Evolutionary conservation across 2,329 filamentous ascomycete species (phyloP).

Genomic region (Hypoxylon sp.): DNA sequence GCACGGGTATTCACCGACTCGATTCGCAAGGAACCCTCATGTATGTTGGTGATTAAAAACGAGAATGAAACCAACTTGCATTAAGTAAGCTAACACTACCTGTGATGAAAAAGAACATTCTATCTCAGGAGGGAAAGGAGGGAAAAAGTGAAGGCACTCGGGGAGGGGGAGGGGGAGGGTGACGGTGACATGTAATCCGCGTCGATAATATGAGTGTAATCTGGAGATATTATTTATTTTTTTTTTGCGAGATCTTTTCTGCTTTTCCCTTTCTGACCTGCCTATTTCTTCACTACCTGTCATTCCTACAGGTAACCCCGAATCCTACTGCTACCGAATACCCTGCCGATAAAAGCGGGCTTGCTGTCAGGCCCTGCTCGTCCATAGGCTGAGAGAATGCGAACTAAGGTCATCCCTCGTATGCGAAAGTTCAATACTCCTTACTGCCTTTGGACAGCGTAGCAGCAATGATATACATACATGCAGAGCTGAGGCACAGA

Average conservation of each 20-base stretch:
- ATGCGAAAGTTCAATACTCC: conserved; percentile 28
- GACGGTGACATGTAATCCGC: conserved; percentile 17
- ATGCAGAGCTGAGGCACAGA: conserved; percentile 21
- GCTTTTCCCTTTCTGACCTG: conserved; percentile 21
- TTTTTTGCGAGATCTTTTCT: conserved; percentile 5
- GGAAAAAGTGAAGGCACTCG: neutral
- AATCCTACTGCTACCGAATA: conserved; percentile 33
- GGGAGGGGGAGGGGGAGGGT: conserved; percentile 8
- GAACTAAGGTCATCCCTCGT: conserved; percentile 32
- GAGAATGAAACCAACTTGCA: conserved; percentile 23
- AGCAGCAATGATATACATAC: conserved; percentile 26
- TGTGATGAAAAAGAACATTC: conserved; percentile 11
- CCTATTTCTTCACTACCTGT: conserved; percentile 33
- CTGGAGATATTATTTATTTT: conserved; percentile 30
- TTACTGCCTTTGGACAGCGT: conserved; percentile 21
- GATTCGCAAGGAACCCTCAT: conserved; percentile 6
- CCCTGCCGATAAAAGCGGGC: conserved; percentile 32
- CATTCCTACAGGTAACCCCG: conserved; percentile 22
- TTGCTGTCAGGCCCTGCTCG: conserved; percentile 3
- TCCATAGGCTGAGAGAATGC: conserved; percentile 26
- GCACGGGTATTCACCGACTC: conserved; percentile 6
- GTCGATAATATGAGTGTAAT: conserved; percentile 14
- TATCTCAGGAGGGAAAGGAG: conserved; percentile 7
- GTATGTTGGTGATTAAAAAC: conserved; percentile 25
- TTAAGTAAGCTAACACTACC: conserved; percentile 20